Evolutionary conservation across 164 flowering plant genomes (phyloP).

Genomic region (Hamamelis virginiana): DNA sequence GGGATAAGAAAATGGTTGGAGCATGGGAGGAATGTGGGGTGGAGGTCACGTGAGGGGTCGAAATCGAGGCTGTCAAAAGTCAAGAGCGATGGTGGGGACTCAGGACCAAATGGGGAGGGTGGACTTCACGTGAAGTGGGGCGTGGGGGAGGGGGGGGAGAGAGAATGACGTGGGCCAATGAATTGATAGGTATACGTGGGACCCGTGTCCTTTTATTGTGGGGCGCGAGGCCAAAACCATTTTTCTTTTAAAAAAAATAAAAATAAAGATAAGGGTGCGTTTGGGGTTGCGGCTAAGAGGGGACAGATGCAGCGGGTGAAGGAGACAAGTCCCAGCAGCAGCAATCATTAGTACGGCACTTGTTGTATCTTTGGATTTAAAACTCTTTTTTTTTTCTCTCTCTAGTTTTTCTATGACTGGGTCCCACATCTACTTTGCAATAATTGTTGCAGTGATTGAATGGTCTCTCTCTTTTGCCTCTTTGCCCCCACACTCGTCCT

Average conservation of each 20-base stretch:
- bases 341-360: constrained; percentile 11
- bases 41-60: constrained; percentile 1
- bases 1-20: no score
- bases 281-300: not conserved
- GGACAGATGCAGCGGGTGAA: not conserved
- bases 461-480: no score
- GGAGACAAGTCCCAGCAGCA: constrained; percentile 9
- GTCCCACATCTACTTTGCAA: no score
- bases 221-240: constrained; percentile 8
- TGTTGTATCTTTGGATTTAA: no score
- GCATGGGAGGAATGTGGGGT: no score
- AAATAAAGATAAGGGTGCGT: not conserved
- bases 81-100: not conserved
- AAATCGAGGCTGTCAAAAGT: not conserved
- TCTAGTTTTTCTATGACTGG: no score
- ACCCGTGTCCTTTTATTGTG: not conserved
- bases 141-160: not conserved
- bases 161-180: not conserved
- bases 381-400: no score
- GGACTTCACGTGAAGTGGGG: constrained; percentile 1
- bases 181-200: constrained; percentile 2
- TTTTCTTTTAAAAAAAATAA: not conserved
- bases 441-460: no score
- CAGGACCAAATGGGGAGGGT: not conserved
- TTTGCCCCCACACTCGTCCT: no score